Base-by-base conservation (phyloP, 208 protist genomes). In the Leishmania arabica region DNA sequence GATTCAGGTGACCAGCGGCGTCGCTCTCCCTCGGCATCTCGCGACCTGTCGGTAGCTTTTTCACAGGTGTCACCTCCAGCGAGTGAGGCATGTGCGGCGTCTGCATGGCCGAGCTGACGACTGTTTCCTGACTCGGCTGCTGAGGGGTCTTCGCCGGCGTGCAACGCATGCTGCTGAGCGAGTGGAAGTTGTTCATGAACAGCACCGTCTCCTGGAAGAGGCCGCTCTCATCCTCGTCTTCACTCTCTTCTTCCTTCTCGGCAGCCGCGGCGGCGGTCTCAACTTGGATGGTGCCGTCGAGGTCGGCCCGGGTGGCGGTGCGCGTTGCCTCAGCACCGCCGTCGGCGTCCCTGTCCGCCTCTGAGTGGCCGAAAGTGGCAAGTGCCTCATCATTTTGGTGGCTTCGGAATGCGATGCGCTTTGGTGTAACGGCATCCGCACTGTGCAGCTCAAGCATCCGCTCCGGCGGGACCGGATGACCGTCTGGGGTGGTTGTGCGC, bases 191-290 rank as follows among this genome's bases (percentile, higher is more conserved):
- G 78, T 82, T 82, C 73, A 79, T 81, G 66, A 86, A 80, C n/a
- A 86, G 73, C 65, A 86, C 82, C 49, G 82, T 86, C 74, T 86
- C 82, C n/a, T 80, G 82, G 37, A 86, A 86, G 64, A 86, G 74
- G 54, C 82, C 74, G 34, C 73, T 66, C 64, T 86, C 82, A 76
- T 86, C 82, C 78, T 86, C 82, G 58, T 86, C 82, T 65, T 81
- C 82, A 53, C 82, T 86, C 73, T 86, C 82, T 42, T 66, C 65
- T 3, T 70, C 56, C 51, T 76, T 24, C 47, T 24, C n/a, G 6
- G 21, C 70, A 53, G 19, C 56, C 24, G 49, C 37, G 7, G 40
- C 27, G 37, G 53, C 19, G 13, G 9, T 51, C 34, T 40, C 53
- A 64, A 24, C 53, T 27, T 42, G 40, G 37, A 51, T 24, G 40